Conservation (phyloP, 768 basidiomycete genomes). For the Trichaptum fuscoviolaceum region DNA sequence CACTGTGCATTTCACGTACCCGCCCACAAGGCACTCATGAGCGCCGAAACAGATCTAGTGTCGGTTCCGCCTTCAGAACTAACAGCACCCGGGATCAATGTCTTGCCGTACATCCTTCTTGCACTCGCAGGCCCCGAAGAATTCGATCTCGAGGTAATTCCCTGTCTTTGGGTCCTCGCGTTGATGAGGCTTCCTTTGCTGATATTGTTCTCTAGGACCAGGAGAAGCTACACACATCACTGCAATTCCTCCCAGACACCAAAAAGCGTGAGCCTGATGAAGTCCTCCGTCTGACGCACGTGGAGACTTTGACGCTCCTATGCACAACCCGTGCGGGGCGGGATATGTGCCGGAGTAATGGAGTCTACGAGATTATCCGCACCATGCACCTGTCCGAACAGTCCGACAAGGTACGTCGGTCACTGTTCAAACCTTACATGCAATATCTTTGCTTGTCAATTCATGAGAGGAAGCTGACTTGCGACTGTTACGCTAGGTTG, state of each 20-base stretch:
- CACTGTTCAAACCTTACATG: not conserved
- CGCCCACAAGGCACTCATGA: slow-evolving; percentile 68
- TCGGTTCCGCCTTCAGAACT: slow-evolving; percentile 53
- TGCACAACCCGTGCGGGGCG: slow-evolving; percentile 89
- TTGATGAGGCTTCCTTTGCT: slow-evolving; percentile 3
- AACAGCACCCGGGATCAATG: slow-evolving; percentile 72
- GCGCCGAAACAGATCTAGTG: slow-evolving; percentile 52
- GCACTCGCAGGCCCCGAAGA: slow-evolving; percentile 96
- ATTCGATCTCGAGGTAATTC: slow-evolving; percentile 79
- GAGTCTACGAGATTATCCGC: slow-evolving; percentile 83
- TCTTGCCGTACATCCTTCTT: slow-evolving; percentile 78
- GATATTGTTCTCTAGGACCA: slow-evolving; percentile 58
- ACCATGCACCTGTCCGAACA: slow-evolving; percentile 72
- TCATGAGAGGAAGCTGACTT: not conserved
- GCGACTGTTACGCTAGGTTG: slow-evolving; percentile 45
- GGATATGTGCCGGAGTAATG: slow-evolving; percentile 70
- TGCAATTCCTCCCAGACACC: slow-evolving; percentile 83
- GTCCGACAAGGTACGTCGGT: slow-evolving; percentile 60
- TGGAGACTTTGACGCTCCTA: slow-evolving; percentile 87
- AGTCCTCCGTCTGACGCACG: slow-evolving; percentile 68
- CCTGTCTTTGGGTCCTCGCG: not conserved
- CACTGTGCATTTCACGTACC: slow-evolving; percentile 71
- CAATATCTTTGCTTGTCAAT: not conserved
- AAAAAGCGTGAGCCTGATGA: slow-evolving; percentile 82
- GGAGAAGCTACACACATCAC: slow-evolving; percentile 74